Base-by-base conservation (phyloP, 768 basidiomycete genomes). In the Suillus occidentalis region DNA sequence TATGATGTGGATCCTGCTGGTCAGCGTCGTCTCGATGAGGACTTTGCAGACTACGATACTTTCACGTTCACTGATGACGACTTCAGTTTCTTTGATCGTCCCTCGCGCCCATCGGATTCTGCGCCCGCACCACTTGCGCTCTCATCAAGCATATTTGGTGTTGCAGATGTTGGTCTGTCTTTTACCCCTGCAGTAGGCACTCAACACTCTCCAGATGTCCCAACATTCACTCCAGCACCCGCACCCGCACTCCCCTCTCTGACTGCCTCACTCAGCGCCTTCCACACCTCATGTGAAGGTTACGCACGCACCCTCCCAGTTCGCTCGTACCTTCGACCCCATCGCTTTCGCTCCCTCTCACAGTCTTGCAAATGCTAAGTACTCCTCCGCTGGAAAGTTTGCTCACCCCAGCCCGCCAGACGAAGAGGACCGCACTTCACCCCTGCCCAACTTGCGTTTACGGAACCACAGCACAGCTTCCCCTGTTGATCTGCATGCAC, bases 81-180 rank as follows among this genome's bases (percentile, higher is more conserved):
- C 74, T 95, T 95, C 74, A 89, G 85, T 73, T 95, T 92, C 76
- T 95, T 94, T 72, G 92, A 95, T 71, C 82, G 81, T 31, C 87
- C 87, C 0, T 79, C 83, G 1, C 72, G 75, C 39, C 42, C 70
- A 43, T 50, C 63, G 1, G 61, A 66, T 25, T 31, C 73, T 47
- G 68, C 69, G 14, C 64, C 71, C 40, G 66, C 77, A n/a, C 68
- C 79, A 25, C 70, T 78, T 22, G 71, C 72, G 0, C 71, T 81
- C 22, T 72, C 81, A 3, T 72, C 82, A 18, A 71, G 76, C 31
- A 63, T 72, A 7, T 75, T 76, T 8, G 72, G 72, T 18, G 75
- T 76, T 58, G 67, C 65, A 8, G 60, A 76, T 58, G 74, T 77
- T 59, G 65, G 74, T 18, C 8, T 62, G 0, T 10, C 61, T 12